Evolutionary conservation across 2,329 filamentous ascomycete genomes (phyloP).

Genomic region (Botrytis hyacinthi): DNA sequence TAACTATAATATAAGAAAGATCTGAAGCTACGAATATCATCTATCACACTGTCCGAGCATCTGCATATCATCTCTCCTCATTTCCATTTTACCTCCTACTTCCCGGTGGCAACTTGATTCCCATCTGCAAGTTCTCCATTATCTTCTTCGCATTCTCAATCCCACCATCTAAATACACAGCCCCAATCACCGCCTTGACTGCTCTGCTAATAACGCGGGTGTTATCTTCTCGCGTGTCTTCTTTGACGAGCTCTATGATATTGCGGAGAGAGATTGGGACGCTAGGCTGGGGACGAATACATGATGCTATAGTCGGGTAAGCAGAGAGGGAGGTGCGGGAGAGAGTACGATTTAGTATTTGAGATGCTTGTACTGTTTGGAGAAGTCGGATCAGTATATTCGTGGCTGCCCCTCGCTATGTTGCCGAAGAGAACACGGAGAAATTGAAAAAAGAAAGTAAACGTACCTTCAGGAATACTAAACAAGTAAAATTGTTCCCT

Average conservation of each 20-base stretch:
- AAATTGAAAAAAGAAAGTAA: background rate
- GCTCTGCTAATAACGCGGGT: constrained; percentile 24
- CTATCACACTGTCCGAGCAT: background rate
- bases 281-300: background rate
- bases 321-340: background rate
- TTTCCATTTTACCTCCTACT: background rate
- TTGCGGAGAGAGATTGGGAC: background rate
- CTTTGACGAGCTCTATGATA: constrained; percentile 19
- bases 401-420: background rate
- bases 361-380: background rate
- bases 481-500: constrained; percentile 28
- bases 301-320: background rate
- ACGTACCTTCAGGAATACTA: constrained; percentile 23
- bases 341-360: background rate
- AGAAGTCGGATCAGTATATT: background rate
- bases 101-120: constrained; percentile 1
- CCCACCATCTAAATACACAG: constrained; percentile 32
- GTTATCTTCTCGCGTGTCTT: constrained; percentile 26
- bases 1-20: background rate
- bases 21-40: background rate
- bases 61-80: background rate
- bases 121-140: constrained; percentile 24
- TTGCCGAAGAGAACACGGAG: background rate
- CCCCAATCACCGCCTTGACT: constrained; percentile 31
- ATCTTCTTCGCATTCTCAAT: constrained; percentile 24